phyloP scores from a whole-genome alignment of 495 filamentous ascomycete genomes.

The Penicillium coffeae region DNA sequence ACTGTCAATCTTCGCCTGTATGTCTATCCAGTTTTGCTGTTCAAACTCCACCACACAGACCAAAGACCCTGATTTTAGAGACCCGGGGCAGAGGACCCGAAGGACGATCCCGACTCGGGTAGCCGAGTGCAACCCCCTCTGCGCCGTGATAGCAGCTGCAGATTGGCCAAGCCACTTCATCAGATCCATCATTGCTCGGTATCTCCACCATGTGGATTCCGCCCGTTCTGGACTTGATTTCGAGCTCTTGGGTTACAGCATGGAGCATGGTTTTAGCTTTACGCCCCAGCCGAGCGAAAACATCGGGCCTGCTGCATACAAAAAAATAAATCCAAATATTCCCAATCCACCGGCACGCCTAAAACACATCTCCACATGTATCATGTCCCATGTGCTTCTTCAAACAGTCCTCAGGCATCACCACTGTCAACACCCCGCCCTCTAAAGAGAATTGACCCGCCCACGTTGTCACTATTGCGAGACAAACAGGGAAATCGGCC shows the following conservation, averaged over 20 bases:
- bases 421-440: background rate
- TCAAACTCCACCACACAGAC: too few species aligned
- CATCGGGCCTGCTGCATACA: background rate
- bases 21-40: background rate
- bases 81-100: background rate
- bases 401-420: background rate
- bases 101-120: constrained; percentile 19
- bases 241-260: background rate
- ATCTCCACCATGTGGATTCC: background rate
- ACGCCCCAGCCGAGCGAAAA: background rate
- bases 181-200: background rate
- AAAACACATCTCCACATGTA: background rate
- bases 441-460: background rate
- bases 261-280: background rate
- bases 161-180: background rate
- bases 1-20: background rate
- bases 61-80: background rate
- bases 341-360: background rate
- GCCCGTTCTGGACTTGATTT: background rate
- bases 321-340: too few species aligned
- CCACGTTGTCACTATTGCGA: background rate
- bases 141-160: background rate
- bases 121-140: constrained; percentile 13
- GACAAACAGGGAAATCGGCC: background rate
- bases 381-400: background rate